phyloP scores from a whole-genome alignment of 2,329 filamentous ascomycete genomes.

The Talaromyces albobiverticillius region DNA sequence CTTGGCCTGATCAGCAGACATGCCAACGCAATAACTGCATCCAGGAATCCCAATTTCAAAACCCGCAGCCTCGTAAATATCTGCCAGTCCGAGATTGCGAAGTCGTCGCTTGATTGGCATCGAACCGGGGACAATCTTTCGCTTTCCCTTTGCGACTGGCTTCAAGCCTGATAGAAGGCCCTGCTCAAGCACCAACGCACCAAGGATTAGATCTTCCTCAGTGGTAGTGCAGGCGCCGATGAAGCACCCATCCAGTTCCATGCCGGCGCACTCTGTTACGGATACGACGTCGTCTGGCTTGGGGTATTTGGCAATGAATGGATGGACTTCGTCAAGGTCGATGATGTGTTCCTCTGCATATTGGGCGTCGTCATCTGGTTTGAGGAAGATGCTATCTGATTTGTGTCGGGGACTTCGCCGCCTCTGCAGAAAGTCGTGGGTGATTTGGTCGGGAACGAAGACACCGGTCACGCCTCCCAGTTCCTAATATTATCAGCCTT shows the following conservation, averaged over 20 bases:
- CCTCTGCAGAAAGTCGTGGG: constrained; percentile 32
- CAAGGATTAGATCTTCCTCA: constrained; percentile 46
- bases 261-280: constrained; percentile 31
- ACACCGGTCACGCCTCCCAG: constrained; percentile 46
- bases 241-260: constrained; percentile 42
- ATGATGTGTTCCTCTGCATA: constrained; percentile 39
- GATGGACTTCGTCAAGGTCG: constrained; percentile 37
- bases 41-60: constrained; percentile 44
- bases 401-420: constrained; percentile 35
- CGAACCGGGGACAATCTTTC: constrained; percentile 43
- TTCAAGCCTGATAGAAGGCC: constrained; percentile 33
- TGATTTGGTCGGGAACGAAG: constrained; percentile 40
- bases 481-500: constrained; percentile 24
- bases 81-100: constrained; percentile 31
- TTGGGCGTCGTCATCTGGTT: constrained; percentile 35
- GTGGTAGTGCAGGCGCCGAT: constrained; percentile 49
- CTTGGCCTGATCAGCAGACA: constrained; percentile 40
- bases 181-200: constrained; percentile 39
- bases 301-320: constrained; percentile 42
- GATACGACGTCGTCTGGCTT: constrained; percentile 45
- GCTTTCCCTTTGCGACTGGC: constrained; percentile 31
- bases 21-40: constrained; percentile 47
- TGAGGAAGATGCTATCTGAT: constrained; percentile 35
- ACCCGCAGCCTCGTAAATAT: constrained; percentile 40
- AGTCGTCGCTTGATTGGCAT: constrained; percentile 39